Percentiles rank a stretch among this genome's conserved stretches.
phyloP scores from a whole-genome alignment of 441 rosid species.

The Populus tomentosa region DNA sequence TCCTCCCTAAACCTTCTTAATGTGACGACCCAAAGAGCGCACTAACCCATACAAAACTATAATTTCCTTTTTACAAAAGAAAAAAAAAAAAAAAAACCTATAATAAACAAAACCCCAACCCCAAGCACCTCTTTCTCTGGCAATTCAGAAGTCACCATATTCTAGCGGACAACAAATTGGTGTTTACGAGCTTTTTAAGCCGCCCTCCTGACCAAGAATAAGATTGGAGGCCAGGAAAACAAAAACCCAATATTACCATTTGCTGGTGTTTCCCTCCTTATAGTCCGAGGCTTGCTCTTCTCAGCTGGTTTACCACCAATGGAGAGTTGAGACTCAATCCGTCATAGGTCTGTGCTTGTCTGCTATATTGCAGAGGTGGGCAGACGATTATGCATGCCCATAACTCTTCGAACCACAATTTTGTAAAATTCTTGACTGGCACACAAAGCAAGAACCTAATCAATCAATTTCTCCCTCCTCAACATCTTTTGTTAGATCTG shows the following conservation, averaged over 20 bases:
- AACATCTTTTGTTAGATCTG: conserved; percentile 36
- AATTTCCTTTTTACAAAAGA: not conserved
- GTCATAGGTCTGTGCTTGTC: not conserved
- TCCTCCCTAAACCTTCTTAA: not conserved
- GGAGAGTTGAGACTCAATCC: not conserved
- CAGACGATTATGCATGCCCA: not conserved
- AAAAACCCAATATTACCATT: not conserved
- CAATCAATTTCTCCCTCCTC: conserved; percentile 59
- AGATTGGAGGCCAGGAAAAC: not conserved
- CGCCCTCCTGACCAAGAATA: not conserved
- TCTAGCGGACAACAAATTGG: not conserved
- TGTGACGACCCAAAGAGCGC: too few species aligned
- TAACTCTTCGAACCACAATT: not conserved
- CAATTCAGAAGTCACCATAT: not conserved
- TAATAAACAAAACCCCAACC: not conserved
- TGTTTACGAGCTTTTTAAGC: not conserved
- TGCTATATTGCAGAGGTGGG: not conserved
- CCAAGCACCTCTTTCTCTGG: not conserved
- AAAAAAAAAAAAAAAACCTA: too few species aligned
- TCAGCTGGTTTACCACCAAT: not conserved
- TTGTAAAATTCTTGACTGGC: not conserved
- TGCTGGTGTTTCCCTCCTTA: not conserved
- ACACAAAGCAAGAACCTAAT: conserved; percentile 1
- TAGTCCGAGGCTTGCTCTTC: not conserved
- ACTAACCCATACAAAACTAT: not conserved